A percentile compares a stretch with the other conserved stretches of the same genome.
Evolutionary conservation across 1,284 basidiomycete species (phyloP).

Genomic region (Porodaedalea pini): DNA sequence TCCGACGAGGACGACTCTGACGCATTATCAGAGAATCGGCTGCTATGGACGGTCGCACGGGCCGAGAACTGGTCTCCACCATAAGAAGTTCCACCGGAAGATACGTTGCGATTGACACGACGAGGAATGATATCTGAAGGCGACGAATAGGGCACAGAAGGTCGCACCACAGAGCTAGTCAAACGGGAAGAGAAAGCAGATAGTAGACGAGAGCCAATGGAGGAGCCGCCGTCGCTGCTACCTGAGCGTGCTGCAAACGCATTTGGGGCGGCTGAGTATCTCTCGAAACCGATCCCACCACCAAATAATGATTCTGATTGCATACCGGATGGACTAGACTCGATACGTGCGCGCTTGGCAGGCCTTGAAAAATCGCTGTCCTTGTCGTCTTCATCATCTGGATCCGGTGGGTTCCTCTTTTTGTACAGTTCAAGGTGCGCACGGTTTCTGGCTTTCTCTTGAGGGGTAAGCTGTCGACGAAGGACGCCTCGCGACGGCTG

Average conservation of each 20-base stretch:
- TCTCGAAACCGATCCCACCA: background rate
- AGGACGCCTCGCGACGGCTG: background rate
- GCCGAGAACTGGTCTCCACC: too few species aligned
- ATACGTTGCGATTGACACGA: too few species aligned
- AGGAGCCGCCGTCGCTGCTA: background rate
- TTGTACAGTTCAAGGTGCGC: background rate
- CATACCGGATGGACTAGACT: background rate
- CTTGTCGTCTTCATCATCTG: constrained; percentile 5
- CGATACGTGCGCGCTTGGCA: background rate
- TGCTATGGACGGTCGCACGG: too few species aligned
- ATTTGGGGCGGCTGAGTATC: background rate
- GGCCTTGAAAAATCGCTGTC: background rate
- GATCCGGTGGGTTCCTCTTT: background rate
- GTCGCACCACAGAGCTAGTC: too few species aligned
- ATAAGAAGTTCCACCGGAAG: too few species aligned
- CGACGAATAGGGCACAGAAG: too few species aligned
- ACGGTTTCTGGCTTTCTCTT: constrained; percentile 3
- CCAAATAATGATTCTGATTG: background rate
- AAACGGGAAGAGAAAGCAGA: too few species aligned
- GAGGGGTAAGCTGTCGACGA: constrained; percentile 5
- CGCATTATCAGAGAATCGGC: background rate
- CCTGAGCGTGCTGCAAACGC: background rate
- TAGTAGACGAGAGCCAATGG: too few species aligned
- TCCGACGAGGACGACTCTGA: background rate
- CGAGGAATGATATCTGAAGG: too few species aligned